phyloP scores from a whole-genome alignment of 805 yeast genomes.

The Candida pseudoglaebosa region DNA sequence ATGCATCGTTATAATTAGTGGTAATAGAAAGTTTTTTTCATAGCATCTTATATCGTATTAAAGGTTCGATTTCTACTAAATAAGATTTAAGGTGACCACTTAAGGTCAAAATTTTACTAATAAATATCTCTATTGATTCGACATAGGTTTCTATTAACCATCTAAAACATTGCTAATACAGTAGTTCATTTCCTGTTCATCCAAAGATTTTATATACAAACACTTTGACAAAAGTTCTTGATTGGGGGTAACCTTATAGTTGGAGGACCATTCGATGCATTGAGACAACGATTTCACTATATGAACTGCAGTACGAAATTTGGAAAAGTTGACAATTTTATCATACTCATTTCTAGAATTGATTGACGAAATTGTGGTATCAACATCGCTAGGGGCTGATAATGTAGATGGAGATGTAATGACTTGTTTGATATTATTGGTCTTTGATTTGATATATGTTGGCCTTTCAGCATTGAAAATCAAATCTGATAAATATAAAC shows the following conservation, averaged over 20 bases:
- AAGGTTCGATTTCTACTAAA: no score
- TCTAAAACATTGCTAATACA: constrained; percentile 6
- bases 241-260: constrained; percentile 54
- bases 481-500: constrained; percentile 78
- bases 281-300: constrained; percentile 74
- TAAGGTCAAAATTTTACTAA: no score
- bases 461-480: constrained; percentile 68
- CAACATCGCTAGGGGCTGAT: constrained; percentile 6
- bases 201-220: constrained; percentile 69
- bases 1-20: no score
- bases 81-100: no score
- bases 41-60: no score
- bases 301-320: constrained; percentile 70
- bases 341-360: constrained; percentile 18
- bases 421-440: constrained; percentile 1
- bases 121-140: not conserved
- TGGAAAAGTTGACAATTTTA: constrained; percentile 66
- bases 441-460: constrained; percentile 35
- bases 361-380: constrained; percentile 11
- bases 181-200: constrained; percentile 65
- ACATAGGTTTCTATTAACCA: not conserved
- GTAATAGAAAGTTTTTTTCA: no score
- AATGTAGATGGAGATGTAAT: constrained; percentile 7
- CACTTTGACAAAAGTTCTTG: constrained; percentile 77
- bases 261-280: constrained; percentile 79